Evolutionary conservation across 1,139 yeast species (phyloP).

Genomic region (Yamadazyma spencermartinsiae): DNA sequence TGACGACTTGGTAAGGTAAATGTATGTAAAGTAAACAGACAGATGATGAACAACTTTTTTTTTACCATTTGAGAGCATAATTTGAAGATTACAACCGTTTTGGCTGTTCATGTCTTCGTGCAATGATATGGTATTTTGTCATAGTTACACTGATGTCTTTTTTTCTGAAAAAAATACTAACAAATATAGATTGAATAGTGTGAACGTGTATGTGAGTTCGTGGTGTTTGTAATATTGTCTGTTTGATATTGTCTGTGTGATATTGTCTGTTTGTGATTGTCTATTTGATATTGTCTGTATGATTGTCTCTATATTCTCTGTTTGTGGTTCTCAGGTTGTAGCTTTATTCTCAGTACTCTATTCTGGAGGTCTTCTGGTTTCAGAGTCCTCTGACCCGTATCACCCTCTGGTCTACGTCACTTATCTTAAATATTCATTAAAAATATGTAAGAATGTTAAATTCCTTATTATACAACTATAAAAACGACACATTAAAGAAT

Average conservation of each 20-base stretch:
- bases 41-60: conserved; percentile 25
- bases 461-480: conserved; percentile 20
- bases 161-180: conserved; percentile 6
- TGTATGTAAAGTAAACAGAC: too few species aligned
- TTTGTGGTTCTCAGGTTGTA: too few species aligned
- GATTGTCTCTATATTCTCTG: too few species aligned
- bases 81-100: conserved; percentile 38
- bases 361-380: too few species aligned
- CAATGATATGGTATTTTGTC: conserved; percentile 53
- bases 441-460: conserved; percentile 13
- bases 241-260: too few species aligned
- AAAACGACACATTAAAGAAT: conserved; percentile 15
- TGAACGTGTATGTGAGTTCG: not conserved
- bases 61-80: conserved; percentile 41
- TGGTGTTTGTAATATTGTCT: too few species aligned
- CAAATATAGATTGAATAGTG: not conserved
- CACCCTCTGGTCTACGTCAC: not conserved
- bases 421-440: conserved; percentile 13
- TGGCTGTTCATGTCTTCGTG: conserved; percentile 40
- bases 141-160: conserved; percentile 48
- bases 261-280: too few species aligned
- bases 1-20: too few species aligned
- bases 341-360: too few species aligned
- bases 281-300: too few species aligned
- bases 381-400: conserved; percentile 6